These are phyloP conservation scores for Penicillium macrosclerotiorum DNA, from an alignment of 495 filamentous ascomycete genomes.

Conservation along the genomic window DNA sequence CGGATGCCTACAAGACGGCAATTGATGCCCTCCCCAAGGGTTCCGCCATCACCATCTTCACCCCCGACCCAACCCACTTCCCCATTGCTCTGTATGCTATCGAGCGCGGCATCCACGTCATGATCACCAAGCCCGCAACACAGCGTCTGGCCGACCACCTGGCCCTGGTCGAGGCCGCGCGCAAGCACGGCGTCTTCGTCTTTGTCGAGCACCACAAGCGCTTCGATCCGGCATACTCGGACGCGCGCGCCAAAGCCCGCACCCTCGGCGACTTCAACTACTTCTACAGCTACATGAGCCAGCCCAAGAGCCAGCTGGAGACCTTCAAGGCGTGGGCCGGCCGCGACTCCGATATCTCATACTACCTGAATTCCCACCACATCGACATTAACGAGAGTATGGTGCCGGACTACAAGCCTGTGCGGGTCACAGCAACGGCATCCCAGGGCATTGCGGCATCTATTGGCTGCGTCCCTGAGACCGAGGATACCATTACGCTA, in stretches of 20 bases:
- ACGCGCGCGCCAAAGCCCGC: slow-evolving; percentile 70
- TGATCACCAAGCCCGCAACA: slow-evolving; percentile 94
- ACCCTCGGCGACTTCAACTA: slow-evolving; percentile 91
- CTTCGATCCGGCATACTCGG: slow-evolving; percentile 87
- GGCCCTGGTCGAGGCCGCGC: slow-evolving; percentile 65
- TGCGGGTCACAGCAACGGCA: slow-evolving; percentile 74
- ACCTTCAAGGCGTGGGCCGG: slow-evolving; percentile 98
- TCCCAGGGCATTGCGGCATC: slow-evolving; percentile 67
- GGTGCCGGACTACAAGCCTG: slow-evolving; percentile 76
- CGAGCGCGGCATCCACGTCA: slow-evolving; percentile 78
- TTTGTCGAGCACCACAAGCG: slow-evolving; percentile 97
- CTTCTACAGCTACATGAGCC: slow-evolving; percentile 96
- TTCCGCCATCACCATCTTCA: slow-evolving; percentile 95
- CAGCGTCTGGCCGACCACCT: slow-evolving; percentile 79
- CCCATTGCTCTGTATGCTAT: slow-evolving; percentile 95
- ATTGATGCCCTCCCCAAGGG: slow-evolving; percentile 82
- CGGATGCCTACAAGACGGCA: slow-evolving; percentile 83
- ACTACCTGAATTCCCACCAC: slow-evolving; percentile 94
- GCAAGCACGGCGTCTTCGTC: slow-evolving; percentile 79
- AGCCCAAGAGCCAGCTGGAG: slow-evolving; percentile 89
- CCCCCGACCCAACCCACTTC: slow-evolving; percentile 89
- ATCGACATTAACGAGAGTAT: slow-evolving; percentile 88
- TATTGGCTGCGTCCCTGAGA: slow-evolving; percentile 73
- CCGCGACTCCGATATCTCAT: slow-evolving; percentile 85
- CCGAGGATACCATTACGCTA: slow-evolving; percentile 91